Base-by-base conservation (phyloP, 1,284 basidiomycete species). In the Chalciporus sp. region DNA sequence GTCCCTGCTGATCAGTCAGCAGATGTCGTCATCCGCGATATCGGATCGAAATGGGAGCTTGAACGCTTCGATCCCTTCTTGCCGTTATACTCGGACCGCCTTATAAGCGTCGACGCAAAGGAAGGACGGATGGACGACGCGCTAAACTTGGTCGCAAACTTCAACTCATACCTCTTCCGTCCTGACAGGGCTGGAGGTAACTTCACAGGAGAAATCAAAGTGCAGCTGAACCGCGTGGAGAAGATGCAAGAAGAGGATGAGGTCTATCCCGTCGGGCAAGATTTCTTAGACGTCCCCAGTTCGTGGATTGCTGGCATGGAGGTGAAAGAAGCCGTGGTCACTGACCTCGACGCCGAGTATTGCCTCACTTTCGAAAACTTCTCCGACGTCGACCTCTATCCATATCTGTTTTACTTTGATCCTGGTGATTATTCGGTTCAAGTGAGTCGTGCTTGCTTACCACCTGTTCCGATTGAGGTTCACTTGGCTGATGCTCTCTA, bases 341-440 rank as follows among this genome's bases (percentile, higher is more conserved):
- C 59, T 2, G 57, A 62, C 26, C 43, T 64, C 7, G 31, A 48
- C 5, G 8, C n/a, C 4, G 44, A 5, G 10, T 66, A 66, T n/a
- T 44, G 62, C 16, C 39, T 63, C n/a, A 63, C 60, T 26, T 46
- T 64, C 49, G 57, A 62, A 45, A 63, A 63, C 42, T 28, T 1
- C 17, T 64, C 61, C 17, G 43, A 55, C 0, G 50, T 51, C 20
- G 60, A 66, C 40, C 49, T 66, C 2, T 63, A 60, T 8, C 62
- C 64, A 9, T 63, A 66, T 47, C 17, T 63, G 19, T 63, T 66
- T 50, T 63, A 66, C 43, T 61, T 63, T 16, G 64, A 63, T 11
- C 64, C 64, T 11, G 62, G 54, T 4, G 62, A 66, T 37, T 64
- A 63, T 5, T 44, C 52, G 28, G 10, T 63, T 16, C 43, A 57